Evolutionary conservation across 1,284 basidiomycete species (phyloP).

Genomic region (Tetrapyrgos nigripes): DNA sequence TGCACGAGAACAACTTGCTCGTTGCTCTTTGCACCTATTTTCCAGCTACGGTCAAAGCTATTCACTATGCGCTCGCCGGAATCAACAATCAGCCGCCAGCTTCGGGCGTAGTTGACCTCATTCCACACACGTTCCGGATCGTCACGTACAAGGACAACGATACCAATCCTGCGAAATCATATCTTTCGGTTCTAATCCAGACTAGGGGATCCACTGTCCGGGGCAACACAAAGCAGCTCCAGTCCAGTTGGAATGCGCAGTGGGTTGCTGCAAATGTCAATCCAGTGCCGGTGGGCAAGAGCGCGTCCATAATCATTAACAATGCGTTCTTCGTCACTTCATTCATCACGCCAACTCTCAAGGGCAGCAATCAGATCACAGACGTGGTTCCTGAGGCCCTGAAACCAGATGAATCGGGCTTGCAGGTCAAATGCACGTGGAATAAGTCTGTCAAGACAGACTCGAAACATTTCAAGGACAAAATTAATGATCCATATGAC

Average conservation of each 20-base stretch:
- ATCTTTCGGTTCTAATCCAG: slow-evolving; percentile 1
- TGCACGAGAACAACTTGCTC: background rate
- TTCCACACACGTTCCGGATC: background rate
- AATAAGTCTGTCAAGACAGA: background rate
- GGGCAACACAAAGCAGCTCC: background rate
- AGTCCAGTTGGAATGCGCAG: background rate
- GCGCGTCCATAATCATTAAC: slow-evolving; percentile 3
- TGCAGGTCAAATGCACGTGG: background rate
- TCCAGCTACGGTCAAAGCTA: background rate
- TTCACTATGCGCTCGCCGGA: background rate
- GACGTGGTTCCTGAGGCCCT: background rate
- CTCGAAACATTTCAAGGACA: background rate
- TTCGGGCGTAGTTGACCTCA: background rate
- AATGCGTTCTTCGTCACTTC: background rate
- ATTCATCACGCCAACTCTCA: slow-evolving; percentile 1
- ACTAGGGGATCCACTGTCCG: background rate
- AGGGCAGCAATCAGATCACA: background rate
- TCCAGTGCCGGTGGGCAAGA: background rate
- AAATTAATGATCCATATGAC: background rate
- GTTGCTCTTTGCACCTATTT: background rate
- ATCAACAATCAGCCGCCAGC: slow-evolving; percentile 1
- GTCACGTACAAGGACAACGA: background rate
- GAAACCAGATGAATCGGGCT: background rate
- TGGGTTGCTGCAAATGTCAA: background rate
- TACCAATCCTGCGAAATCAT: background rate